Evolutionary conservation across 2,329 filamentous ascomycete genomes (phyloP), one percentile per base, ranked within the genome.

Genomic region (Chrysosporium keratinophilum): DNA sequence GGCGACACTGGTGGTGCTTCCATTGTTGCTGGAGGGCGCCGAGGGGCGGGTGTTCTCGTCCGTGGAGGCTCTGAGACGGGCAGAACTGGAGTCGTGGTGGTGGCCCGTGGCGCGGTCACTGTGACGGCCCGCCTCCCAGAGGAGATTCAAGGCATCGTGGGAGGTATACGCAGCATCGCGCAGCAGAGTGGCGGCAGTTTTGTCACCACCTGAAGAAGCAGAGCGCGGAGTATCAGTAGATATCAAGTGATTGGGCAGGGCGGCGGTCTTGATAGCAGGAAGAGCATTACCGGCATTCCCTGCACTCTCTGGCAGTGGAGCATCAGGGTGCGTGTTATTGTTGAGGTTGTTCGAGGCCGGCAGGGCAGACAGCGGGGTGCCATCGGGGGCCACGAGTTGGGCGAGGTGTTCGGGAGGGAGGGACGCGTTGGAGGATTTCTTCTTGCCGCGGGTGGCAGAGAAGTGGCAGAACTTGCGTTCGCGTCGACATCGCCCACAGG

Each of bases 1-100:
- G 0, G 87, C 87, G 43, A 83, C 78, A 31, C 54, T 56, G 10
- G 43, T 19, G 3, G 35, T 48, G 33, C 52, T 55, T 10, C 55
- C 51, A 10, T 55, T 42, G 17, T 54, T 54, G 39, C 53, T 58
- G 19, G 57, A 40, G 12, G 57, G 41, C 3, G 51, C 50, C 4
- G 57, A 58, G 10, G 41, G 57, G 41, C 42, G 54, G 37, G n/a
- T 49, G 11, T n/a, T 41, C 2, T 35, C 44, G 31, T 20, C 52
- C 14, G 41, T 19, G n/a, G 39, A 39, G 15, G 52, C 31, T n/a
- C 49, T 51, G 15, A 50, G 12, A 10, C 51, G 52, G 1, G 51
- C 43, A 5, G 42, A 11, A 5, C 10, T 14, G 46, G 49, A 43
- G 9, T 47, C 56, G 14, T 42, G 48, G 12, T 50, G 48, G 5